A percentile compares a stretch with the other conserved stretches of the same genome.
Conservation (phyloP, 129 eudicot genomes). For the Cynara cardunculus region DNA sequence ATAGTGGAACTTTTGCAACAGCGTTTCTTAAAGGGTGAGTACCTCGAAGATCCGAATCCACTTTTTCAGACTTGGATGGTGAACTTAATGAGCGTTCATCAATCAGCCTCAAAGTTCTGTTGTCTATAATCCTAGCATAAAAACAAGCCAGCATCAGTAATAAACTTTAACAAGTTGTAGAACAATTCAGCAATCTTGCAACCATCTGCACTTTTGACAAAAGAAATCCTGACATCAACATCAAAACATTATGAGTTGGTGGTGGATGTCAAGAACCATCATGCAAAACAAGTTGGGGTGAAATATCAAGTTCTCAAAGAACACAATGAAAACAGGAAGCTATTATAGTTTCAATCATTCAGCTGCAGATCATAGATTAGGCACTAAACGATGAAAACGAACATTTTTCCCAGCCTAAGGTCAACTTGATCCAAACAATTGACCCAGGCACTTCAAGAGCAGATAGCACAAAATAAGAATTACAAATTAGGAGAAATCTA, state of each 20-base stretch:
- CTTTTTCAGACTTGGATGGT: slow-evolving; percentile 55
- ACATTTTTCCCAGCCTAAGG: background rate
- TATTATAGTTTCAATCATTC: background rate
- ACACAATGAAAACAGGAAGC: background rate
- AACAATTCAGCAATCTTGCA: slow-evolving; percentile 1
- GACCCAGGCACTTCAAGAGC: background rate
- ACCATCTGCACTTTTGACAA: background rate
- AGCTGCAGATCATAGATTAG: background rate
- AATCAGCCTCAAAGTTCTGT: slow-evolving; percentile 73
- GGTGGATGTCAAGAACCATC: background rate
- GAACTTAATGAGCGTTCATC: slow-evolving; percentile 52
- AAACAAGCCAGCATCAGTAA: slow-evolving; percentile 16
- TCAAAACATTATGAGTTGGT: background rate
- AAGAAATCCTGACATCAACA: background rate
- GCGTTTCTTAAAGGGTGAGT: slow-evolving; percentile 2
- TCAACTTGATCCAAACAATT: background rate
- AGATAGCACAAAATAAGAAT: background rate
- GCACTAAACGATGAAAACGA: background rate
- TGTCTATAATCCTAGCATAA: slow-evolving; percentile 66
- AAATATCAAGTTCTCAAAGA: background rate
- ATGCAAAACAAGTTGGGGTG: background rate
- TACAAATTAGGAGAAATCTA: slow-evolving; percentile 14
- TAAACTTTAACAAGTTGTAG: slow-evolving; percentile 9
- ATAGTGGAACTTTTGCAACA: background rate
- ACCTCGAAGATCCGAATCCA: slow-evolving; percentile 73